Evolutionary conservation across 768 basidiomycete species (phyloP).

Genomic region (Serendipita indica): DNA sequence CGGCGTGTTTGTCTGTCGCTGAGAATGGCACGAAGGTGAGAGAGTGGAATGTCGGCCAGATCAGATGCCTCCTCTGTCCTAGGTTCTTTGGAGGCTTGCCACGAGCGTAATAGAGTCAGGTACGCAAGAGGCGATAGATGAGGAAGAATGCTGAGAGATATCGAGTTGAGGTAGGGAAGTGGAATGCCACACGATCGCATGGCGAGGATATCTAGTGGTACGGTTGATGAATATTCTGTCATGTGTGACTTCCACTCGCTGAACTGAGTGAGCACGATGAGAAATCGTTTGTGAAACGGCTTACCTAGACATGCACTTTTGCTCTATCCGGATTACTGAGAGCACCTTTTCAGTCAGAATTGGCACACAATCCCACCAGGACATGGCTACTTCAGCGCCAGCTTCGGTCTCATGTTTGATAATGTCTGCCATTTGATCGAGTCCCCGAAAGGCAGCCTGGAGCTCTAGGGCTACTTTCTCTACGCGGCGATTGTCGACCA

Average conservation of each 20-base stretch:
- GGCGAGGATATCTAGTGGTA: constrained; percentile 63
- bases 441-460: neutral
- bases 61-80: constrained; percentile 20
- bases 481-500: neutral
- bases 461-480: neutral
- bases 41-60: constrained; percentile 38
- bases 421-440: neutral
- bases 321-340: neutral
- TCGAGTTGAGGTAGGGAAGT: constrained; percentile 52
- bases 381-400: neutral
- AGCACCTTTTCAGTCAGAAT: neutral
- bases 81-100: constrained; percentile 15
- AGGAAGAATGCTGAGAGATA: constrained; percentile 57
- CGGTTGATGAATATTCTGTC: neutral
- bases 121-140: constrained; percentile 58
- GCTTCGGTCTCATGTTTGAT: neutral
- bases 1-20: neutral
- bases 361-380: neutral
- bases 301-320: neutral
- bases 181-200: constrained; percentile 51
- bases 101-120: constrained; percentile 36
- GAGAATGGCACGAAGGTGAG: constrained; percentile 29
- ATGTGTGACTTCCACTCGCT: neutral
- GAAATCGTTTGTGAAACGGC: too few relatives aligned
- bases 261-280: neutral